Conservation (phyloP, 768 basidiomycete genomes). For the Trametes punicea region DNA sequence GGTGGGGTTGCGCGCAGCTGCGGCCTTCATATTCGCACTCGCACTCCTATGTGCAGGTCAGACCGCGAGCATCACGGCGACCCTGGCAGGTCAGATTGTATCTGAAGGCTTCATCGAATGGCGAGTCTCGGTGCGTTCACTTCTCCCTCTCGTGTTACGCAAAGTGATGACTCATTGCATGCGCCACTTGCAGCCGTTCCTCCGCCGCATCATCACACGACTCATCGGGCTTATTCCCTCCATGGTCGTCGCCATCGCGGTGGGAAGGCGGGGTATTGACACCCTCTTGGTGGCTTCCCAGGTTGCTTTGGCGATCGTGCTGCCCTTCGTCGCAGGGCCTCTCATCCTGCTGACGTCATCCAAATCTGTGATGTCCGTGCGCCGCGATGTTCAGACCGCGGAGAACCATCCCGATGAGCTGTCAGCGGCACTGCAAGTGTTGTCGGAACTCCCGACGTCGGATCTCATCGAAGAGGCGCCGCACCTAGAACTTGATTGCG, state of each 20-base stretch:
- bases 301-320: slow-evolving; percentile 75
- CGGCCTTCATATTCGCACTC: slow-evolving; percentile 82
- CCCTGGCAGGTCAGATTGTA: slow-evolving; percentile 86
- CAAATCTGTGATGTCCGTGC: slow-evolving; percentile 68
- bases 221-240: slow-evolving; percentile 80
- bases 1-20: slow-evolving; percentile 42
- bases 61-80: slow-evolving; percentile 86
- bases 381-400: slow-evolving; percentile 21
- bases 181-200: slow-evolving; percentile 46
- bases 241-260: slow-evolving; percentile 71
- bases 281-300: slow-evolving; percentile 80
- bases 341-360: slow-evolving; percentile 69
- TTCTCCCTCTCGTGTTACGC: slow-evolving; percentile 25
- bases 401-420: neutral
- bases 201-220: slow-evolving; percentile 79
- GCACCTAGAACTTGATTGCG: neutral
- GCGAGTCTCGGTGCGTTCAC: slow-evolving; percentile 61
- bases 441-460: neutral
- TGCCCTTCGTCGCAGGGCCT: slow-evolving; percentile 80
- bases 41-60: slow-evolving; percentile 86
- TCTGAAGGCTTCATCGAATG: slow-evolving; percentile 88
- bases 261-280: slow-evolving; percentile 70
- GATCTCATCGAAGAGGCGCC: neutral
- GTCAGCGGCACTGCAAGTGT: neutral
- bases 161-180: neutral